Percentiles rank a stretch among this genome's conserved stretches.
Evolutionary conservation across 2,329 filamentous ascomycete species (phyloP).

Genomic region (Calonectria multiphialidica): DNA sequence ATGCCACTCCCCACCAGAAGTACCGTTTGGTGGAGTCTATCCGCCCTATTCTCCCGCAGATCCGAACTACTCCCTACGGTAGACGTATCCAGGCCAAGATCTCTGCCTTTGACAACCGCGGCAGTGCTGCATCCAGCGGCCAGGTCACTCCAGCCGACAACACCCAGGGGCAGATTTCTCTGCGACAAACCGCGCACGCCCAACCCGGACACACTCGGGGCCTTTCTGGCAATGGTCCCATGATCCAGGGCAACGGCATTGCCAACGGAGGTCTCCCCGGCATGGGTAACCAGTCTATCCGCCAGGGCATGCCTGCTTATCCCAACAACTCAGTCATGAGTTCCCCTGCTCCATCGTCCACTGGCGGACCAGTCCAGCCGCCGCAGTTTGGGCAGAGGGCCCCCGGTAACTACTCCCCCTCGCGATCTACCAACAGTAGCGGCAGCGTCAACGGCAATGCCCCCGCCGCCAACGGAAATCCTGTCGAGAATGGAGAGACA

Average conservation of each 20-base stretch:
- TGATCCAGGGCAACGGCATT: conserved; percentile 48
- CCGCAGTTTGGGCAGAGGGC: conserved; percentile 45
- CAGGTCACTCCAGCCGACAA: conserved; percentile 66
- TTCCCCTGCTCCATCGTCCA: conserved; percentile 42
- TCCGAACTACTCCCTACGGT: conserved; percentile 93
- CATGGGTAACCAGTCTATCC: conserved; percentile 38
- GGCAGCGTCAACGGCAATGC: conserved; percentile 30
- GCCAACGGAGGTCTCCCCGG: conserved; percentile 39
- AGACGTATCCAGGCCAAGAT: conserved; percentile 95
- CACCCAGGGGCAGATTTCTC: conserved; percentile 65
- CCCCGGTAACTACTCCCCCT: conserved; percentile 41
- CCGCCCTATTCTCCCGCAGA: conserved; percentile 84
- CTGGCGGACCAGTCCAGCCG: conserved; percentile 43
- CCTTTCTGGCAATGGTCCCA: conserved; percentile 54
- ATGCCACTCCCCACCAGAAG: conserved; percentile 80
- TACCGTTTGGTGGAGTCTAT: conserved; percentile 84
- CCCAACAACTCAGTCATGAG: conserved; percentile 47
- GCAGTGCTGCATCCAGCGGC: conserved; percentile 57
- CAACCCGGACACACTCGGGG: conserved; percentile 58
- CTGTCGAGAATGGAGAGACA: conserved; percentile 48
- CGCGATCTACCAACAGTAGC: conserved; percentile 38
- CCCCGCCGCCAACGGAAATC: conserved; percentile 19
- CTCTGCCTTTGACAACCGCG: conserved; percentile 67
- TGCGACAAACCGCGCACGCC: conserved; percentile 56
- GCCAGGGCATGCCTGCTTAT: conserved; percentile 52